Conservation (phyloP, 352 stramenopile species). For the Pythium chondricola region DNA sequence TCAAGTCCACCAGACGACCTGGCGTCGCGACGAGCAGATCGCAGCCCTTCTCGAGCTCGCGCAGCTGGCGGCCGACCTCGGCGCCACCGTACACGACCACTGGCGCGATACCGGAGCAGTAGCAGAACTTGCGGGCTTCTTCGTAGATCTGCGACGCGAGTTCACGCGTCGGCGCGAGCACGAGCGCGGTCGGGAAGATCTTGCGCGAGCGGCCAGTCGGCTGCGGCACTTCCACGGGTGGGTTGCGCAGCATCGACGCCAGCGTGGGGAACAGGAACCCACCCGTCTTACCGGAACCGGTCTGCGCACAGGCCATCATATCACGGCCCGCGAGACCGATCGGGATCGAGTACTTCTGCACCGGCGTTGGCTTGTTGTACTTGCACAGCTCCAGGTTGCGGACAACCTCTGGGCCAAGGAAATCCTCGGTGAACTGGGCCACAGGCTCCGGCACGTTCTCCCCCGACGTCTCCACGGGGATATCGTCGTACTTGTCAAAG, state of each 20-base stretch:
- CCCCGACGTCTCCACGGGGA: slow-evolving; percentile 95
- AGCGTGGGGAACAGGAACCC: slow-evolving; percentile 97
- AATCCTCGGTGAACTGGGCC: slow-evolving; percentile 80
- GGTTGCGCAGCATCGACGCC: slow-evolving; percentile 91
- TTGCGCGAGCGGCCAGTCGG: slow-evolving; percentile 67
- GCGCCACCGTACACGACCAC: slow-evolving; percentile 95
- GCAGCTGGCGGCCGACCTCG: slow-evolving; percentile 84
- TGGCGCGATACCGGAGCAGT: slow-evolving; percentile 92
- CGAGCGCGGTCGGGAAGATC: slow-evolving; percentile 88
- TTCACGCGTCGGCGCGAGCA: slow-evolving; percentile 93
- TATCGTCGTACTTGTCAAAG: slow-evolving; percentile 98
- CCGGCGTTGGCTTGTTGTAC: slow-evolving; percentile 96
- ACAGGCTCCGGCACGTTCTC: slow-evolving; percentile 92
- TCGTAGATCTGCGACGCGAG: slow-evolving; percentile 95
- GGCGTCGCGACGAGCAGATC: slow-evolving; percentile 98
- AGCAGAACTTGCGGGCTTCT: slow-evolving; percentile 95
- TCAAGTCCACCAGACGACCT: slow-evolving; percentile 95
- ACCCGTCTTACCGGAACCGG: slow-evolving; percentile 95
- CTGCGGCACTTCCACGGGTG: slow-evolving; percentile 38
- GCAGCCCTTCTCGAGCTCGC: slow-evolving; percentile 87
- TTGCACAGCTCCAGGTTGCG: slow-evolving; percentile 90
- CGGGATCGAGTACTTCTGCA: slow-evolving; percentile 99
- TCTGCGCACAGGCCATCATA: slow-evolving; percentile 99
- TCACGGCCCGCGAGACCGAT: slow-evolving; percentile 93
- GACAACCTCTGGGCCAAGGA: slow-evolving; percentile 90